Evolutionary conservation across 2,329 filamentous ascomycete genomes (phyloP), one percentile per base, ranked within the genome.

Genomic region (Alternaria longipes): DNA sequence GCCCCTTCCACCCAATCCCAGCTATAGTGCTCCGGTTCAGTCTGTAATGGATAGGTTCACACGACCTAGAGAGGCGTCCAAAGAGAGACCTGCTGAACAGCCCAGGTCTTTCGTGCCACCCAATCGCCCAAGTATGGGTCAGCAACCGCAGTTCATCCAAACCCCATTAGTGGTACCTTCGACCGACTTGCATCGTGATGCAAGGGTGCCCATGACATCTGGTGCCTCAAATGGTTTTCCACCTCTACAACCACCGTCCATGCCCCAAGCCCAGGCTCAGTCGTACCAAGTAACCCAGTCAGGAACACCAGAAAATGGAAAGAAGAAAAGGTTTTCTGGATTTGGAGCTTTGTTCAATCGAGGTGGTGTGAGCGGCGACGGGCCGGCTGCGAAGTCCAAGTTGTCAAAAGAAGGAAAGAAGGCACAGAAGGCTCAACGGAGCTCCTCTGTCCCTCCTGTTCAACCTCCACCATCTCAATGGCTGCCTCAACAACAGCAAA

Each of bases 311-410:
- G 72, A 77, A 38, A 51, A 61, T 3, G 69, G 71, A 52, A 79
- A 78, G 66, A 83, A 82, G 63, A 83, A 82, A 56, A 76, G 82
- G 34, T 82, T 83, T 49, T 83, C 82, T 2, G 68, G 76, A 4
- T 64, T 84, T 11, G 81, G 81, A 5, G 79, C 76, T 34, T 63
- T 84, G 1, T 83, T 84, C 54, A 74, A 78, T 30, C 74, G 81
- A 32, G 77, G 74, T 34, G 77, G 74, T 34, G 77, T 78, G 2
- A 71, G 66, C 12, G 74, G 70, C 11, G 66, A 74, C 38, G 62
- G 61, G 6, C 42, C 56, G 14, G 64, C 74, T 7, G 57, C 59
- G 20, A 78, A 78, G 56, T 70, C 66, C 20, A 80, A 79, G 55
- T 45, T 79, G 38, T 74, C 72, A 7, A 81, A 81, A 54, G 73